Evolutionary conservation across 208 protist species (phyloP).

Genomic region (Endotrypanum monterogeii): DNA sequence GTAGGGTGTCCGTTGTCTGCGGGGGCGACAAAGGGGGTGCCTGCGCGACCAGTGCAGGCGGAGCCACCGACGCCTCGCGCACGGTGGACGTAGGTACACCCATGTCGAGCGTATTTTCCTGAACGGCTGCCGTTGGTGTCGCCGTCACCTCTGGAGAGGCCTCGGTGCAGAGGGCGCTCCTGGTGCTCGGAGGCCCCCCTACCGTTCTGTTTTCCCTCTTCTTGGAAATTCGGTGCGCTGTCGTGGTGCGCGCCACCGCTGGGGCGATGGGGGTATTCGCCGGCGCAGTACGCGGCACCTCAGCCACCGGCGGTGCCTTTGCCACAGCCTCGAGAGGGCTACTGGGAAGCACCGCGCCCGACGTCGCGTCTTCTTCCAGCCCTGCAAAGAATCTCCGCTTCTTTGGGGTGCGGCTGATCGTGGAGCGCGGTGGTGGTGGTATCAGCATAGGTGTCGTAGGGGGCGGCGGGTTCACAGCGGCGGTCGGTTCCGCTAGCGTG

Average conservation of each 20-base stretch:
- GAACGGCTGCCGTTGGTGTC: conserved; percentile 2
- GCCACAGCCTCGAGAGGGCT: background rate
- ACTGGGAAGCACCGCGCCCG: background rate
- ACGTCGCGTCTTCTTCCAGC: background rate
- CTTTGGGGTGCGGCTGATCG: conserved; percentile 27
- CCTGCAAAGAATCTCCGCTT: conserved; percentile 25
- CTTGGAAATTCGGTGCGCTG: conserved; percentile 2
- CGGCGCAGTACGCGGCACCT: background rate
- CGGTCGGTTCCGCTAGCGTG: background rate
- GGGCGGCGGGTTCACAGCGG: background rate
- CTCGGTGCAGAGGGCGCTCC: background rate
- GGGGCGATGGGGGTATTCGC: background rate
- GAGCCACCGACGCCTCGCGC: background rate
- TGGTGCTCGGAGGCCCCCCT: background rate
- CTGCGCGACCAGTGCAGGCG: background rate
- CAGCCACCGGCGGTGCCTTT: background rate
- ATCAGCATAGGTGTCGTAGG: background rate
- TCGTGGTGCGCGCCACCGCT: background rate
- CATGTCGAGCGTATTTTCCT: background rate
- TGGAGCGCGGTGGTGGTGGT: conserved; percentile 5
- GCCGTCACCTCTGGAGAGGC: background rate
- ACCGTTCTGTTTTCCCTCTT: background rate
- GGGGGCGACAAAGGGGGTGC: background rate
- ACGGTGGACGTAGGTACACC: background rate
- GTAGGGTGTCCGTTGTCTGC: background rate